Base-by-base conservation (phyloP, 192 early-diverging fungal genomes). In the Cetraspora pellucida region DNA sequence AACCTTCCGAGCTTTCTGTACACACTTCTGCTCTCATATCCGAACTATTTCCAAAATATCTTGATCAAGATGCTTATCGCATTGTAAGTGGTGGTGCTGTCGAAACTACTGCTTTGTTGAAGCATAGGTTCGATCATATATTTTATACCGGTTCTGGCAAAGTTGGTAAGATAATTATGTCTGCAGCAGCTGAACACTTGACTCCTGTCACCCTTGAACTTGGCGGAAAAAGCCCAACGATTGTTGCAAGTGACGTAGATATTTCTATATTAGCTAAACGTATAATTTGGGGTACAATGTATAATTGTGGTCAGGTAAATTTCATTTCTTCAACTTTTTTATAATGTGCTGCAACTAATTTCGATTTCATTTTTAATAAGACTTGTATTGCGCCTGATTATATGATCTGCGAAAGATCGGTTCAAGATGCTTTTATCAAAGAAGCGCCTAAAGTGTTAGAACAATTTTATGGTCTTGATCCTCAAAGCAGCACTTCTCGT, bases 171-270 rank as follows among this genome's bases (percentile, higher is more conserved):
- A 88, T 96, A 31, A 87, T 97, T 28, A 93, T 94, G 86, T 50
- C 60, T 17, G 95, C 95, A 25, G 96, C 95, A 27, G 91, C 93
- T 19, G 91, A 96, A 79, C 82, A 94, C 63, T 87, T 96, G 52
- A 93, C 95, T 5, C 91, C 92, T n/a, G 92, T 95, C 7, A 90
- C 94, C 50, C 88, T 99, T 50, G 97, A 97, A 83, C 90, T 99
- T 27, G 97, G 97, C 59, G 97, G 97, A 27, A 99, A 99, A 81
- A 86, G 86, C 50, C 93, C 93, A 7, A 85, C 82, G 2, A 86
- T 93, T 52, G 85, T 94, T 46, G 78, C 93, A 83, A 77, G 87
- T 73, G 85, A 94, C 81, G 77, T 79, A 1, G 89, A 99, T 74
- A 76, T 95, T 2, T 70, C 76, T 16, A 78, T 88, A 9, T 82